A percentile compares a stretch with the other conserved stretches of the same genome.
Evolutionary conservation across 1,284 basidiomycete genomes (phyloP).

Genomic region (Golubevia pallescens): DNA sequence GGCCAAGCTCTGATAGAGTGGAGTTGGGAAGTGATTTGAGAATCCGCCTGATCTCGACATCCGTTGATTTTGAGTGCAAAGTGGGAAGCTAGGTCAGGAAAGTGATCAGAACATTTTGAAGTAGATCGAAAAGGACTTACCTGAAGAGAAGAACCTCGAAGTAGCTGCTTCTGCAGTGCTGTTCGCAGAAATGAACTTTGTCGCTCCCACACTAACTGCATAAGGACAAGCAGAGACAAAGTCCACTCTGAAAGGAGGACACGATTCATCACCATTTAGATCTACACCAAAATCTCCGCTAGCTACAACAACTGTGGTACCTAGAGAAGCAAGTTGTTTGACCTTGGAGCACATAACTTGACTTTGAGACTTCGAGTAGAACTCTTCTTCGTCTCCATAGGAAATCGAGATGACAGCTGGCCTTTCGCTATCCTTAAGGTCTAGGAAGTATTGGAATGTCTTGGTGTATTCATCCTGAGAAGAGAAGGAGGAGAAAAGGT

Average conservation of each 20-base stretch:
- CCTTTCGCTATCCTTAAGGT: not conserved
- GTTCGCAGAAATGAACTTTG: not conserved
- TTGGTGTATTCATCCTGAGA: too few species aligned
- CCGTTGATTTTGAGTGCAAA: too few species aligned
- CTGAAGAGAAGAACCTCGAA: too few species aligned
- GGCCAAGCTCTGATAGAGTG: slow-evolving; percentile 7
- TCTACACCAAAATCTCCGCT: slow-evolving; percentile 17
- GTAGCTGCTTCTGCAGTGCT: not conserved
- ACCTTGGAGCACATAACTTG: slow-evolving; percentile 12
- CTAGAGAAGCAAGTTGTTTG: slow-evolving; percentile 13
- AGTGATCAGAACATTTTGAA: too few species aligned
- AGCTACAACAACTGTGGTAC: slow-evolving; percentile 18
- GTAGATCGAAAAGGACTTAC: too few species aligned
- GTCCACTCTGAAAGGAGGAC: too few species aligned
- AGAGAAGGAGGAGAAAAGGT: too few species aligned
- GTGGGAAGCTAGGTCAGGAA: too few species aligned
- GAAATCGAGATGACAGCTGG: slow-evolving; percentile 10
- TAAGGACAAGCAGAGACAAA: slow-evolving; percentile 18
- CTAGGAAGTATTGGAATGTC: too few species aligned
- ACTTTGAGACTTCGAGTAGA: not conserved
- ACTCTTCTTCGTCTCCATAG: slow-evolving; percentile 9
- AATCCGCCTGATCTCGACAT: not conserved
- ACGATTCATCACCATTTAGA: too few species aligned
- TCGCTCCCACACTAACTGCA: slow-evolving; percentile 18
- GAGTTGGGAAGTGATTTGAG: not conserved